A percentile compares a stretch with the other conserved stretches of the same genome.
Evolutionary conservation across 495 filamentous ascomycete genomes (phyloP).

Genomic region (Cercophora sp.): DNA sequence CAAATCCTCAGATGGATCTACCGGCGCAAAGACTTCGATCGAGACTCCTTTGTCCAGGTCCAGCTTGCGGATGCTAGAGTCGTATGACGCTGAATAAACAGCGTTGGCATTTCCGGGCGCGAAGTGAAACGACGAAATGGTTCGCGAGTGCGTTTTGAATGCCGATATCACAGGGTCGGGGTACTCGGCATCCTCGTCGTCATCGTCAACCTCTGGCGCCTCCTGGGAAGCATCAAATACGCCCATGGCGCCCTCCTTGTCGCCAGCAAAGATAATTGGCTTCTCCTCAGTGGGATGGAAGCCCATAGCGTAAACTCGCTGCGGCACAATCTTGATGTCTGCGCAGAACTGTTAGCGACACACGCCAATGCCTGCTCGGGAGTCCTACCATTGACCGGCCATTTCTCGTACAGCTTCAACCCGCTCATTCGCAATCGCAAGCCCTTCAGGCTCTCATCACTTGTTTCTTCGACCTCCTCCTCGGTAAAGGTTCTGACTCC

Average conservation of each 20-base stretch:
- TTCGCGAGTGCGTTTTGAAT: constrained; percentile 84
- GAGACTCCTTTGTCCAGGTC: constrained; percentile 77
- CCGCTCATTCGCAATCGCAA: constrained; percentile 77
- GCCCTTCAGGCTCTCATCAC: constrained; percentile 68
- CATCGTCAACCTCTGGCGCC: constrained; percentile 49
- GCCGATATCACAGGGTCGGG: constrained; percentile 72
- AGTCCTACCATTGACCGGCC: constrained; percentile 65
- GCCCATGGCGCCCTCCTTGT: constrained; percentile 90
- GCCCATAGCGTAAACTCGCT: constrained; percentile 80
- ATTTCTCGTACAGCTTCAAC: constrained; percentile 75
- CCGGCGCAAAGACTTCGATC: constrained; percentile 72
- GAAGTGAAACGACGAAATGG: constrained; percentile 80
- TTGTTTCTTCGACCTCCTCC: constrained; percentile 76
- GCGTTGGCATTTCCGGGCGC: constrained; percentile 64
- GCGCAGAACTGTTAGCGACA: not conserved
- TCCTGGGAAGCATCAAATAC: constrained; percentile 88
- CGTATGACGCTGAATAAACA: constrained; percentile 86
- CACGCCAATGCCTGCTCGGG: not conserved
- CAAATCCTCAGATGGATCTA: constrained; percentile 62
- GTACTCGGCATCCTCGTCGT: constrained; percentile 50
- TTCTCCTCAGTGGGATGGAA: constrained; percentile 87
- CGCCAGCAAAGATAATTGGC: constrained; percentile 87
- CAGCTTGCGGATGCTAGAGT: constrained; percentile 84
- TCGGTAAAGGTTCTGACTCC: constrained; percentile 76
- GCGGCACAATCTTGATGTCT: constrained; percentile 92